Evolutionary conservation across 768 basidiomycete genomes (phyloP).

Genomic region (Gloeopeniophorella convolvens): DNA sequence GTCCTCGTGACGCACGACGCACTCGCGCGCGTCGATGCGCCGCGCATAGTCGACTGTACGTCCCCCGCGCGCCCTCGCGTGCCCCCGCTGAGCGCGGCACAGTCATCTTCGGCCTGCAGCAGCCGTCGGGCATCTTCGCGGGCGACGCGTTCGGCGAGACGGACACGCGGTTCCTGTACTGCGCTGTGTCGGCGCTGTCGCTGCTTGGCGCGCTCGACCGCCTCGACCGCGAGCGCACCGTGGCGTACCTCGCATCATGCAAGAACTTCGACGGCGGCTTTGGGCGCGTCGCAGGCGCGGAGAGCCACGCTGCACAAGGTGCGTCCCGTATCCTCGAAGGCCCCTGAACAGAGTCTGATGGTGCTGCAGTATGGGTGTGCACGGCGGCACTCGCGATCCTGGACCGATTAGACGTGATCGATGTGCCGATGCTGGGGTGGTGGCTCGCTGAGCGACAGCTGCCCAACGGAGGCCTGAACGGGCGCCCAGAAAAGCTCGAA

Average conservation of each 20-base stretch:
- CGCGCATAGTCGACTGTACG: conserved; percentile 70
- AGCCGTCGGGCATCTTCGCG: conserved; percentile 80
- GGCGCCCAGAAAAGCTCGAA: conserved; percentile 95
- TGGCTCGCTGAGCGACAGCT: conserved; percentile 94
- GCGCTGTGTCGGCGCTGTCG: conserved; percentile 76
- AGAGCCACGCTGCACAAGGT: conserved; percentile 94
- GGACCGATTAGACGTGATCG: conserved; percentile 72
- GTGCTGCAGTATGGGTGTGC: conserved; percentile 74
- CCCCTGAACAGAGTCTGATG: background rate
- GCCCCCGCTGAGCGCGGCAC: background rate
- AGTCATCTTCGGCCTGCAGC: conserved; percentile 85
- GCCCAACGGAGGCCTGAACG: conserved; percentile 90
- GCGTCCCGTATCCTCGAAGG: background rate
- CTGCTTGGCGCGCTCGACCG: conserved; percentile 69
- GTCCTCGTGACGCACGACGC: conserved; percentile 84
- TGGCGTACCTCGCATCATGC: conserved; percentile 69
- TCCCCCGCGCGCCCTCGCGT: conserved; percentile 7
- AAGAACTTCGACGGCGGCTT: conserved; percentile 96
- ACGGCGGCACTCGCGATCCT: conserved; percentile 83
- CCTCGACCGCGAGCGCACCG: conserved; percentile 60
- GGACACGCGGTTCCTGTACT: conserved; percentile 88
- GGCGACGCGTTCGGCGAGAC: conserved; percentile 90
- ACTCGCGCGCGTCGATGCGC: conserved; percentile 59
- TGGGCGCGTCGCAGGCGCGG: conserved; percentile 75
- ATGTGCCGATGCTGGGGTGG: conserved; percentile 76